Evolutionary conservation across 2,329 filamentous ascomycete genomes (phyloP), one percentile per base, ranked within the genome.

Genomic region (Phyllosticta ampelicida): DNA sequence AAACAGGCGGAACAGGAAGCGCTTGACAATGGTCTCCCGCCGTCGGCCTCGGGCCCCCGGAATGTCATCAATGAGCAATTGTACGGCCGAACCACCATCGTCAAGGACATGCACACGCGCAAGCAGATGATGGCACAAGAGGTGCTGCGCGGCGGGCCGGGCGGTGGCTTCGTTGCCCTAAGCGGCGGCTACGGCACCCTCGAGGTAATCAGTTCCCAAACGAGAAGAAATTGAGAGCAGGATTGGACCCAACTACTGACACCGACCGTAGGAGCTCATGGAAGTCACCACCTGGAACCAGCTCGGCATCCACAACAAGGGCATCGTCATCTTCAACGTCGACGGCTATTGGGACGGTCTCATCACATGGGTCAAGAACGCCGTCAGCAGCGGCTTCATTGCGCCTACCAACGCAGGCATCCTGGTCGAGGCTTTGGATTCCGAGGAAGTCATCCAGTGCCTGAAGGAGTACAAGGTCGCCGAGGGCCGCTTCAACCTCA

Each of bases 201-300:
- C 70, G 94, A 99, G 23, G 23, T 26, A 26, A 26, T 26, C 8
- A 26, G 76, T 26, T 26, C 23, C 23, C 23, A 8, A 26, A 26
- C 23, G 23, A 26, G 4, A 26, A 26, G 4, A 26, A 26, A 26
- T 26, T 26, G 23, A 8, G 23, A 26, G 23, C 23, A 8, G 4
- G 8, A 26, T 26, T 4, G 23, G 23, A 26, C 23, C 23, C n/a
- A n/a, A 8, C 8, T 3, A 26, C 23, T 26, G 23, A 26, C 23
- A 26, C 23, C n/a, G 23, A 26, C 8, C 8, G 23, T 26, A 26
- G 28, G 94, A 99, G 79, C 80, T 99, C 69, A 90, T 96, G 73
- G 89, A 95, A 76, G 84, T 89, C 2, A 85, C 85, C 23, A 95
- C 89, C 10, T 99, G 94, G 91, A 97, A 96, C 73, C 94, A 97